These are phyloP conservation scores for Globisporangium cystogenes DNA, from an alignment of 352 stramenopile genomes.

Conservation along the genomic window DNA sequence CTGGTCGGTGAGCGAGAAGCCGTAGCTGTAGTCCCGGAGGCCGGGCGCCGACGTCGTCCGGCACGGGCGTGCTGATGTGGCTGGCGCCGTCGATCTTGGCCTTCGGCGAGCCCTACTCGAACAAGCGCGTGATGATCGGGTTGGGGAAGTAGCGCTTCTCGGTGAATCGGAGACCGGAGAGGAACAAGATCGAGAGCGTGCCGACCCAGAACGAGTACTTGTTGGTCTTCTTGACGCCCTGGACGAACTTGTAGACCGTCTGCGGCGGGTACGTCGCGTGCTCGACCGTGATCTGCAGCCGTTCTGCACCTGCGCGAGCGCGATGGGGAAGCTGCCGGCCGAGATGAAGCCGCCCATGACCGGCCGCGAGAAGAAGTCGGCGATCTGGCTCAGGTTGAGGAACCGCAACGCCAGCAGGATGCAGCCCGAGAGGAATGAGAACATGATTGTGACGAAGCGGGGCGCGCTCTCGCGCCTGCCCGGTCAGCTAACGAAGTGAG, in stretches of 20 bases:
- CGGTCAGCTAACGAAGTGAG: too few relatives aligned
- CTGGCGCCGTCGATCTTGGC: slow-evolving; percentile 7
- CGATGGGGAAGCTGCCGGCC: slow-evolving; percentile 92
- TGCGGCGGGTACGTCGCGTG: slow-evolving; percentile 37
- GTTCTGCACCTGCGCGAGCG: slow-evolving; percentile 84
- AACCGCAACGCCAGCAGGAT: too few relatives aligned
- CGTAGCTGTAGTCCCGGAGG: slow-evolving; percentile 18
- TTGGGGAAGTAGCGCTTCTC: slow-evolving; percentile 35
- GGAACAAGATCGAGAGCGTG: slow-evolving; percentile 40
- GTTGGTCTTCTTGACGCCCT: slow-evolving; percentile 52
- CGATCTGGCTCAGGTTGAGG: too few relatives aligned
- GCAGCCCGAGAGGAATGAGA: too few relatives aligned
- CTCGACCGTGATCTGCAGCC: slow-evolving; percentile 63
- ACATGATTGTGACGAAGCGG: too few relatives aligned
- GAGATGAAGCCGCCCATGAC: too few relatives aligned
- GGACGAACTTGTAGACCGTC: slow-evolving; percentile 52
- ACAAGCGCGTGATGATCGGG: slow-evolving; percentile 23
- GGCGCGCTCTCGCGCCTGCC: too few relatives aligned
- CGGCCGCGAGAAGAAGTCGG: too few relatives aligned
- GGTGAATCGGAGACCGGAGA: slow-evolving; percentile 36
- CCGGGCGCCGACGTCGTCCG: slow-evolving; percentile 3
- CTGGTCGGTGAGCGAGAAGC: slow-evolving; percentile 35
- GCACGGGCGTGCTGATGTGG: slow-evolving; percentile 11
- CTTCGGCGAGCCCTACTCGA: slow-evolving; percentile 13
- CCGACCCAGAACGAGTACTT: slow-evolving; percentile 66